A percentile compares a stretch with the other conserved stretches of the same genome.
These are phyloP conservation scores for Metarhizium anisopliae DNA, from an alignment of 2,329 filamentous ascomycete genomes.

Conservation along the genomic window DNA sequence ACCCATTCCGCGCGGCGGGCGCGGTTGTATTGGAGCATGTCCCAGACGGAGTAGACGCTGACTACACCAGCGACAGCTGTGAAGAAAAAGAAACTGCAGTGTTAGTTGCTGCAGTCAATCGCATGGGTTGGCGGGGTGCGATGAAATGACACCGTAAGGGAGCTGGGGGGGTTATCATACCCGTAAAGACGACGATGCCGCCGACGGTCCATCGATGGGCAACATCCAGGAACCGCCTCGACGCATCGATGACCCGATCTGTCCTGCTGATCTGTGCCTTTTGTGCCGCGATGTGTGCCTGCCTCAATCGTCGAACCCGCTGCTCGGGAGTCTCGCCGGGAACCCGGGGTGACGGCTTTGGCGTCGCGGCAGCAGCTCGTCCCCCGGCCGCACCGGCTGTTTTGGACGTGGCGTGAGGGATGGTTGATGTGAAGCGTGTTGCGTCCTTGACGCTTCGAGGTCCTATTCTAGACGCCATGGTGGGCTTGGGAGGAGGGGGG, in stretches of 20 bases:
- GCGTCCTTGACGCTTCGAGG: constrained; percentile 69
- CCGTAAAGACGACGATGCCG: constrained; percentile 46
- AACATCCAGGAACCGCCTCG: constrained; percentile 43
- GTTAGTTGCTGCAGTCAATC: background rate
- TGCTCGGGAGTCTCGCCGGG: constrained; percentile 57
- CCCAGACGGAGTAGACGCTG: constrained; percentile 49
- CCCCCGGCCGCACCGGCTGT: constrained; percentile 28
- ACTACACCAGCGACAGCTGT: constrained; percentile 45
- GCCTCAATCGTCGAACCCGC: constrained; percentile 58
- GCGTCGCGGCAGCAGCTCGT: constrained; percentile 11
- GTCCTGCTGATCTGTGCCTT: constrained; percentile 45
- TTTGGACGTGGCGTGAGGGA: constrained; percentile 59
- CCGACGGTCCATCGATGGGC: constrained; percentile 47
- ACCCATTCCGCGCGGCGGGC: constrained; percentile 51
- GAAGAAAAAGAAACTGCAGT: background rate
- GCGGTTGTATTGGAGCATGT: constrained; percentile 54
- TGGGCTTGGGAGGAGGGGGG: constrained; percentile 5
- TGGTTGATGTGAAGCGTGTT: constrained; percentile 55
- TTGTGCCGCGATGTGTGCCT: constrained; percentile 58
- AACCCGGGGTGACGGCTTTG: constrained; percentile 20
- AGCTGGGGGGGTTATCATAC: constrained; percentile 25
- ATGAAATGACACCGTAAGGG: background rate
- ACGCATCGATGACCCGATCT: constrained; percentile 39
- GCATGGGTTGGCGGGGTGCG: background rate
- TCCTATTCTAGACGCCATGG: constrained; percentile 34